Evolutionary conservation across 2,329 filamentous ascomycete species (phyloP), one percentile per base, ranked within the genome.

Genomic region (Alternaria arbusti): DNA sequence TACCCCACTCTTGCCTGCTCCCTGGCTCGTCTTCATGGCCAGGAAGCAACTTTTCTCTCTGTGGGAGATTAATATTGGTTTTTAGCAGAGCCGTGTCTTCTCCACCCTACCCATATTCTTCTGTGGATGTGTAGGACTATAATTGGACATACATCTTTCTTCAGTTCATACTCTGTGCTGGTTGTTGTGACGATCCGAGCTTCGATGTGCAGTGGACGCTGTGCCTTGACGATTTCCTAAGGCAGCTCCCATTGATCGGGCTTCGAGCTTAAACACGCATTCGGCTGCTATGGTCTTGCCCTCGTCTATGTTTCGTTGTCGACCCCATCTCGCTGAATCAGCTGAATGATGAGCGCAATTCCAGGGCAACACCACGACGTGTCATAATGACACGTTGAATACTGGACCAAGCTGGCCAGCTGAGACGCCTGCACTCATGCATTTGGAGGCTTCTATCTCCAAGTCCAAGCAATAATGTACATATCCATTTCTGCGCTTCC

Each of bases 71-170:
- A 79, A 84, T 79, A 78, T 71, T 77, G 79, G 82, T 80, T 83
- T 82, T 83, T 83, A 84, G 83, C 83, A 85, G 82, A 79, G 79
- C 83, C 82, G 79, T 82, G 83, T 84, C 83, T 82, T 80, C 82
- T 84, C 83, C 83, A 85, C 83, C 82, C 82, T 83, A 81, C 80
- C 75, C 77, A 76, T 79, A 79, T 74, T 74, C 70, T 64, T 66
- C 68, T 68, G 66, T 70, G 28, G 74, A 78, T 77, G 77, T 71
- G 79, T 78, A 81, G 82, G 82, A 84, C 82, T 84, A 82, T 78
- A 74, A 80, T 78, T 77, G 72, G 82, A 83, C 82, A 81, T 78
- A 84, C 82, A 84, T 82, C 45, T 5, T 40, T 40, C 4, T 3
- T 32, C 28, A 40, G 20, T n/a, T 36, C 9, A 28, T 11, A 52